Base-by-base conservation (phyloP, 768 basidiomycete species). In the Agaricus subrufescens region DNA sequence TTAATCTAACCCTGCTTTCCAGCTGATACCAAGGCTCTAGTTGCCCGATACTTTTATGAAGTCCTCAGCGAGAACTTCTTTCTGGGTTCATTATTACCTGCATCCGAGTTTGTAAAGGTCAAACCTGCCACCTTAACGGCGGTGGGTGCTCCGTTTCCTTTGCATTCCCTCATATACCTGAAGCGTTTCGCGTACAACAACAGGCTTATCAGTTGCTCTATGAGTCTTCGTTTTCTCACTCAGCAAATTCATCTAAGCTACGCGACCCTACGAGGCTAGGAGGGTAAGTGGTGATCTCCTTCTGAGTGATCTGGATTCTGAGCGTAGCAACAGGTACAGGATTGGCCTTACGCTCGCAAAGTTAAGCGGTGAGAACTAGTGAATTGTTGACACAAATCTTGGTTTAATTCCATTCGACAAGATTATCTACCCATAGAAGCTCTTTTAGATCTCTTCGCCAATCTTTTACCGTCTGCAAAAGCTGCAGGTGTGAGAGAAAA, bases 381-480 rank as follows among this genome's bases (percentile, higher is more conserved):
- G 27, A 30, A 19, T 15, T 31, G 3, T 26, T 45, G 10, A 44
- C 6, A 58, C 47, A 48, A 56, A 29, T 8, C 11, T 8, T 19
- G 10, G 23, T 48, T 31, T 10, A 7, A 59, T 43, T 34, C 14
- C 47, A 7, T 27, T 4, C 9, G 8, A 1, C 34, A 37, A 85
- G 86, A 82, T 52, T 85, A 77, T 61, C 68, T 86, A 15, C 75
- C 77, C 12, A 66, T 85, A 43, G 86, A 87, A 63, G 73, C 77
- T 14, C 72, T 85, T 3, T 64, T 86, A 43, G 77, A 80, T 51
- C 61, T 87, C 0, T 78, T 86, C 62, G 84, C 78, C 34, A 77
- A 78, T 40, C 67, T 85, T 12, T 66, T 86, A 26, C 82, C 84
- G 15, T 69, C 79, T 11, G 65, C 70, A 4, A 69, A 73, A 48